A percentile compares a stretch with the other conserved stretches of the same genome.
Conservation (phyloP, 208 protist genomes). For the Trypanosoma mega region DNA sequence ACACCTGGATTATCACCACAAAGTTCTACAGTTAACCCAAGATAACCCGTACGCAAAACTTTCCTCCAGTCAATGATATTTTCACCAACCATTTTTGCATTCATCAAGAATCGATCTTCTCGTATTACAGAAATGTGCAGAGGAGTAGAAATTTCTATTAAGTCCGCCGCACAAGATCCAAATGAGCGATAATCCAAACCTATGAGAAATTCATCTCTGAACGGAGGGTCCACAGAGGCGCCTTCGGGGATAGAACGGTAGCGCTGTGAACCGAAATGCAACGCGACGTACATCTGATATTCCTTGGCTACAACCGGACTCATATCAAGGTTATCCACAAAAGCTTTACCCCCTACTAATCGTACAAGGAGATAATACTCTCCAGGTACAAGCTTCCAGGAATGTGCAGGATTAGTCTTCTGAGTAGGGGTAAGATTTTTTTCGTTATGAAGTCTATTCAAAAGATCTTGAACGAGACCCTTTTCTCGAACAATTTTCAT, state of each 20-base stretch:
- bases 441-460: conserved; percentile 42
- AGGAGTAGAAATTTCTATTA: conserved; percentile 80
- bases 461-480: conserved; percentile 78
- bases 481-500: conserved; percentile 85
- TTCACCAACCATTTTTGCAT: conserved; percentile 78
- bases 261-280: conserved; percentile 89
- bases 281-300: conserved; percentile 55
- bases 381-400: conserved; percentile 26
- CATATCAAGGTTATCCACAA: conserved; percentile 91
- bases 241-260: conserved; percentile 50
- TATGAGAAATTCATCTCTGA: conserved; percentile 91
- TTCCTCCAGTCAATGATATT: conserved; percentile 92
- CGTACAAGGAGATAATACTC: conserved; percentile 81
- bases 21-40: conserved; percentile 89
- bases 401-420: conserved; percentile 5
- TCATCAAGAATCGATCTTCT: conserved; percentile 52
- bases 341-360: conserved; percentile 81
- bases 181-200: conserved; percentile 74
- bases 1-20: conserved; percentile 84
- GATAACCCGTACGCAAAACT: conserved; percentile 82
- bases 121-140: conserved; percentile 86
- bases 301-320: conserved; percentile 23
- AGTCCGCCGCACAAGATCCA: conserved; percentile 48
- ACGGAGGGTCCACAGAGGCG: conserved; percentile 60
- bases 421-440: conserved; percentile 3